Evolutionary conservation across 768 basidiomycete species (phyloP).

Genomic region (Boletus pseudo-olivaceus): DNA sequence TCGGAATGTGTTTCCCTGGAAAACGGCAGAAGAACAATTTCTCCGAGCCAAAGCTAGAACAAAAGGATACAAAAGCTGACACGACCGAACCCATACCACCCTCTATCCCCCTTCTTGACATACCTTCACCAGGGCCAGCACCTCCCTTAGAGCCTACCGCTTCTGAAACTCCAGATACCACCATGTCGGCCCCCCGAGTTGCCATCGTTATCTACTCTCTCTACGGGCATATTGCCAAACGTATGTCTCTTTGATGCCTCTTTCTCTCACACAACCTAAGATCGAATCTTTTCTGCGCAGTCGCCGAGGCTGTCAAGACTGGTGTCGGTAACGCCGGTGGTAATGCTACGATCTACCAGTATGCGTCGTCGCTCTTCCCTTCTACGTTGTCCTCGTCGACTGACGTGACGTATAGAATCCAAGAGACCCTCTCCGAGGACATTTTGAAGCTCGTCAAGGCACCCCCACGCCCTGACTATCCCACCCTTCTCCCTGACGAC

Average conservation of each 20-base stretch:
- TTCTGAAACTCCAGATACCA: neutral
- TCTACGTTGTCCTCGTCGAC: neutral
- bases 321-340: slow-evolving; percentile 44
- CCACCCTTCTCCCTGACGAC: slow-evolving; percentile 28
- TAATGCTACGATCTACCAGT: slow-evolving; percentile 46
- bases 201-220: slow-evolving; percentile 50
- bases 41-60: slow-evolving; percentile 22
- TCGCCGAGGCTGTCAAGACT: slow-evolving; percentile 35
- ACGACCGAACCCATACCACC: neutral
- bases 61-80: slow-evolving; percentile 13
- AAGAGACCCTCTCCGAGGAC: slow-evolving; percentile 78
- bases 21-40: slow-evolving; percentile 36
- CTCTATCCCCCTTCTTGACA: slow-evolving; percentile 2
- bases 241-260: slow-evolving; percentile 28
- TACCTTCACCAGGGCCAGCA: neutral
- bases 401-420: slow-evolving; percentile 44
- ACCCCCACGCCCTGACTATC: slow-evolving; percentile 64
- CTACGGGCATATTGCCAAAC: slow-evolving; percentile 46
- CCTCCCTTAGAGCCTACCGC: neutral
- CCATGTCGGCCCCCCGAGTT: slow-evolving; percentile 33
- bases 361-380: slow-evolving; percentile 9
- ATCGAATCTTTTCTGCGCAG: slow-evolving; percentile 6
- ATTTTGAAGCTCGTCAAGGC: slow-evolving; percentile 69
- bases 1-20: slow-evolving; percentile 38
- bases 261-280: neutral